Percentiles rank a stretch among this genome's conserved stretches.
Conservation (phyloP, 208 protist species). For the Sergeia podlipaevii region DNA sequence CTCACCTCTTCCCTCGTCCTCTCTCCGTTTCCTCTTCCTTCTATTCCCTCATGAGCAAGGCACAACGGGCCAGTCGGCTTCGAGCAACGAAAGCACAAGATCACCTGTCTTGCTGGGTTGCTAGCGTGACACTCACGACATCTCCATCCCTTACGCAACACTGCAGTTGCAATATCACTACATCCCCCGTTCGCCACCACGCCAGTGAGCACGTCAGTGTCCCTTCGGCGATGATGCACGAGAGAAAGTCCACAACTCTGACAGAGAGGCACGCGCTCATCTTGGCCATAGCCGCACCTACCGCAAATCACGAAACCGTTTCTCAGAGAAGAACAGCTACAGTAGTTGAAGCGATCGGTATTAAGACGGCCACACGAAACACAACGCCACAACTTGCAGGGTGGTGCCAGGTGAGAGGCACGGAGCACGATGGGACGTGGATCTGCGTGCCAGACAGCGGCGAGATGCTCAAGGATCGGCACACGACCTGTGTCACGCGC, state of each 20-base stretch:
- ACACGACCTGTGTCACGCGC: slow-evolving; percentile 40
- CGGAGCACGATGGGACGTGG: slow-evolving; percentile 35
- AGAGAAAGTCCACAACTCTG: slow-evolving; percentile 49
- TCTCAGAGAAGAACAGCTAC: slow-evolving; percentile 78
- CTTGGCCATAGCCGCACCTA: slow-evolving; percentile 67
- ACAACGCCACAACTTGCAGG: slow-evolving; percentile 80
- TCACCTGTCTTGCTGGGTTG: slow-evolving; percentile 69
- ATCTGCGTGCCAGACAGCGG: slow-evolving; percentile 62
- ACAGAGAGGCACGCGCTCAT: slow-evolving; percentile 64
- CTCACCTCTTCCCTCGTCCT: no score
- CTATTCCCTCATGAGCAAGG: background rate
- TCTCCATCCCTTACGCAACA: slow-evolving; percentile 61
- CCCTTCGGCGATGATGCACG: no score
- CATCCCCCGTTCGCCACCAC: no score
- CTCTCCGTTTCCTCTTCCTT: no score
- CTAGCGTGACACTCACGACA: slow-evolving; percentile 48
- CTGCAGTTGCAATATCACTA: no score
- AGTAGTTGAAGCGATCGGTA: slow-evolving; percentile 90
- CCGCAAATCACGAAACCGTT: slow-evolving; percentile 66
- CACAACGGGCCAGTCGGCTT: slow-evolving; percentile 37
- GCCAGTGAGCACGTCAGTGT: no score
- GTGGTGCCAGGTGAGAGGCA: slow-evolving; percentile 28
- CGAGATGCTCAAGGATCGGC: slow-evolving; percentile 59
- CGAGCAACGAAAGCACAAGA: slow-evolving; percentile 63
- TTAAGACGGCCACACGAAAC: slow-evolving; percentile 69